These are phyloP conservation scores for Fusarium brevicatenulatum DNA, from an alignment of 2,329 filamentous ascomycete genomes.

Conservation along the genomic window DNA sequence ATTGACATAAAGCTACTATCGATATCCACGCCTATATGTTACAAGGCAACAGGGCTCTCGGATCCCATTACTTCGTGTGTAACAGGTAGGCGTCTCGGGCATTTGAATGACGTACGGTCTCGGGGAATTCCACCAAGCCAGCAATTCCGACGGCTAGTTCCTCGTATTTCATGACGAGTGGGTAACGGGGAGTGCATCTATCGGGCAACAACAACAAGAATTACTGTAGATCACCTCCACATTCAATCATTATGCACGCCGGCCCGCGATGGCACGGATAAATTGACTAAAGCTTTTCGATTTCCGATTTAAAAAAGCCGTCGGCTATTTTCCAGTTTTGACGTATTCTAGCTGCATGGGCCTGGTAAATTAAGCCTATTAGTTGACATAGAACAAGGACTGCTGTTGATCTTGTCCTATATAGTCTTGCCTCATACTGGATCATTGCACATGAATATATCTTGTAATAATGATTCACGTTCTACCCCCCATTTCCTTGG, in stretches of 20 bases:
- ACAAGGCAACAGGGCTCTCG: too few relatives aligned
- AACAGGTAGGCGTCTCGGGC: too few relatives aligned
- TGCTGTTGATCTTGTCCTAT: accelerated
- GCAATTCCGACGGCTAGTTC: not conserved
- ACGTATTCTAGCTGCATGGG: not conserved
- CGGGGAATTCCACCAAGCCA: too few relatives aligned
- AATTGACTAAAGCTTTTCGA: accelerated
- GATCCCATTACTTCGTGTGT: too few relatives aligned
- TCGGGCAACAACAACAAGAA: not conserved
- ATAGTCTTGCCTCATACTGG: accelerated
- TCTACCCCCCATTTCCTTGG: not conserved
- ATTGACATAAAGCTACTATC: too few relatives aligned
- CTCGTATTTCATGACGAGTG: not conserved
- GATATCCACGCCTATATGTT: too few relatives aligned
- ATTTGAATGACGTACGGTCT: too few relatives aligned
- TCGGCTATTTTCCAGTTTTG: not conserved
- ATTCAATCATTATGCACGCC: too few relatives aligned
- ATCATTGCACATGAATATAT: not conserved
- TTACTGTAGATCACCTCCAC: not conserved
- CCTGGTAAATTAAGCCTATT: accelerated
- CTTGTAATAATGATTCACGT: not conserved
- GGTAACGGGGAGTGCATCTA: not conserved
- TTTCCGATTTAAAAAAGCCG: not conserved
- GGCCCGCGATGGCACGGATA: not conserved
- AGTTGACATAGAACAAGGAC: not conserved